Conservation (phyloP, 768 basidiomycete species). For the Boletus rubroflammeus region DNA sequence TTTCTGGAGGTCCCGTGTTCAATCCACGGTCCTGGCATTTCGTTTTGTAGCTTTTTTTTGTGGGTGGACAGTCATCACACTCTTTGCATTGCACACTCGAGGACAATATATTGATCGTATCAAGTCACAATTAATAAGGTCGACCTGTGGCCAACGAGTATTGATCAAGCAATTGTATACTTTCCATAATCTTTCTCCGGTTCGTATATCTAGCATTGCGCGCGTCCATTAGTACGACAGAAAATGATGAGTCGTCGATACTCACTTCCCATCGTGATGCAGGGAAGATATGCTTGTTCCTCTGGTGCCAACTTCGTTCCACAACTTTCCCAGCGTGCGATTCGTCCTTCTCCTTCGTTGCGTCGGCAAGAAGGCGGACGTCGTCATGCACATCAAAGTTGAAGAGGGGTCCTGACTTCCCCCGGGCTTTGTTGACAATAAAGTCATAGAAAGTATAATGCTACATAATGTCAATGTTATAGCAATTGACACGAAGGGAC, state of each 20-base stretch:
- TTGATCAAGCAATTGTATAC: constrained; percentile 68
- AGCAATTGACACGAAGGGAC: neutral
- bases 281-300: constrained; percentile 97
- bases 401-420: constrained; percentile 96
- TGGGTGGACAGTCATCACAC: no score
- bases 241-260: neutral
- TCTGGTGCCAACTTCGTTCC: constrained; percentile 91
- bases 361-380: constrained; percentile 89
- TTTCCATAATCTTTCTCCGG: constrained; percentile 92
- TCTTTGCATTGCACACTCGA: neutral
- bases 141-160: constrained; percentile 1
- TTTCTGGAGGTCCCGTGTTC: constrained; percentile 77
- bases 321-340: constrained; percentile 99
- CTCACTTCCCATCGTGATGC: constrained; percentile 94
- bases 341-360: constrained; percentile 96
- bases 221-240: neutral
- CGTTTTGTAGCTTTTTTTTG: constrained; percentile 17
- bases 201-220: constrained; percentile 67
- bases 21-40: constrained; percentile 71
- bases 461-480: constrained; percentile 37
- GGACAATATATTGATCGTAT: neutral
- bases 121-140: neutral
- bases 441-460: constrained; percentile 99
- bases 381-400: constrained; percentile 99
- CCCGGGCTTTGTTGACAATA: constrained; percentile 96